Conservation (phyloP, 2,329 filamentous ascomycete genomes). For the Colletotrichum sp. region DNA sequence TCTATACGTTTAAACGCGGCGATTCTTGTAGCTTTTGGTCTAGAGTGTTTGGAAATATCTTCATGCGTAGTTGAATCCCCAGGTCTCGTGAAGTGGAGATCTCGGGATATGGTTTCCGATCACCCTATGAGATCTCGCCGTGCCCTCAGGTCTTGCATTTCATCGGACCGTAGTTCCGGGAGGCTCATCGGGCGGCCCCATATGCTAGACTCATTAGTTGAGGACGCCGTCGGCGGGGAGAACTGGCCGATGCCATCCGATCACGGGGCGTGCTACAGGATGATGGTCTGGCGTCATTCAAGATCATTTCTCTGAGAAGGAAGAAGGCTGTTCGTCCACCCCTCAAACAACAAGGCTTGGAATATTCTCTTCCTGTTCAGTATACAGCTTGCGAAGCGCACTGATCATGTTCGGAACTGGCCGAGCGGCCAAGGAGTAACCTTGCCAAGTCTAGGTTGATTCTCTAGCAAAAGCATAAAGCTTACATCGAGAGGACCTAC, state of each 20-base stretch:
- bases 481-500: background rate
- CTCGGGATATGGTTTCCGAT: constrained; percentile 10
- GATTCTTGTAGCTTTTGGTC: background rate
- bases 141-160: background rate
- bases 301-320: background rate
- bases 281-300: background rate
- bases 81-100: background rate
- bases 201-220: background rate
- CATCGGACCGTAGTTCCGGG: background rate
- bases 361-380: background rate
- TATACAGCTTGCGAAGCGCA: background rate
- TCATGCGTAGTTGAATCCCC: background rate
- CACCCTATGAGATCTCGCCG: background rate
- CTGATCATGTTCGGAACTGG: background rate
- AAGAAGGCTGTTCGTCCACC: background rate
- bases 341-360: background rate
- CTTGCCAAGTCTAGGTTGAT: background rate
- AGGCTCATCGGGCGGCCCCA: background rate
- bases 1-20: background rate
- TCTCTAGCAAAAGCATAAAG: background rate
- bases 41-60: background rate
- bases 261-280: background rate
- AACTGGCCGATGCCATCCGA: background rate
- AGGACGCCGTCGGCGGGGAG: background rate
- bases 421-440: background rate